Evolutionary conservation across 192 early-diverging fungal genomes (phyloP), one percentile per base, ranked within the genome.

Genomic region (Gaertneriomyces sp.): DNA sequence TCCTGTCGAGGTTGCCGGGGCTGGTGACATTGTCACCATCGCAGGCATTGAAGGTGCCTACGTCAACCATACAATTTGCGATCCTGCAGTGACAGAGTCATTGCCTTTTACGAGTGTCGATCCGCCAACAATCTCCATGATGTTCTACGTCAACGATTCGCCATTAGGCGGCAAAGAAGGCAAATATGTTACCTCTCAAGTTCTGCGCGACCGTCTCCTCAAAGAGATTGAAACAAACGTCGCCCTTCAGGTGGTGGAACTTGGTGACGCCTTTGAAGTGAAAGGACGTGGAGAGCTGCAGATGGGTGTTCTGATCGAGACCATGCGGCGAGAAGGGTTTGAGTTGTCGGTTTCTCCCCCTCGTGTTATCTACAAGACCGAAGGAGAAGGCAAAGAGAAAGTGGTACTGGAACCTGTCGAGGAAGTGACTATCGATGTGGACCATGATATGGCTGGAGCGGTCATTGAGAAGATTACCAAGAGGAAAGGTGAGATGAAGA

Each of bases 281-380:
- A 85, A 86, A 52, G 91, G 91, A 38, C 88, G 91, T 47, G 91
- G 91, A n/a, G 91, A 93, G 78, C 79, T 93, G 41, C 91, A 93
- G 77, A 82, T 93, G 54, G 89, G 89, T 19, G 89, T 93, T 7
- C 76, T 93, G 44, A 91, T 91, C 57, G 91, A 93, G 80, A 90
- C 91, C 7, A 93, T 93, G 91, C 82, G 91, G 39, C 85, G 91
- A 20, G 91, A 93, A 75, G 91, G 91, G 19, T 93, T 90, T 68
- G 91, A 93, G 74, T 76, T 93, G 33, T 88, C 86, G 40, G 87
- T 93, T 6, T 88, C 88, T 2, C 87, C 91, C 7, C 91, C 91
- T 33, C 81, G 85, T n/a, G 91, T 93, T 45, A 81, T 93, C 54
- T 89, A 81, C 76, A 91, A 87, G 74, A 49, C 19, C 53, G 63